Evolutionary conservation across 1,284 basidiomycete genomes (phyloP), one percentile per base, ranked within the genome.

Genomic region (Ceratobasidium papillatum): DNA sequence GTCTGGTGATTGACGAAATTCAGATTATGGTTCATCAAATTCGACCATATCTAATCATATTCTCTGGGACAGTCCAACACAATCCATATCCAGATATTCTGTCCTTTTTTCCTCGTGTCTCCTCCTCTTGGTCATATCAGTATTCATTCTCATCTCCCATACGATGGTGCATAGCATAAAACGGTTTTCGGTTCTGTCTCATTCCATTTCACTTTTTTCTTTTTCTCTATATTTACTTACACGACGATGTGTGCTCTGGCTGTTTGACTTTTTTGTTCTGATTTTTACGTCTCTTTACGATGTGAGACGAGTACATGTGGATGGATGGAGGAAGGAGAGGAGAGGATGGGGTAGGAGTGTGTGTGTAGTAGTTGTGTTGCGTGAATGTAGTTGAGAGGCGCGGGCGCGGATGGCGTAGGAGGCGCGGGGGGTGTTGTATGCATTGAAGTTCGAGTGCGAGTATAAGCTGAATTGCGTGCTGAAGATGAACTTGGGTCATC

Each of bases 191-290:
- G 34, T n/a, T n/a, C n/a, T n/a, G n/a, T n/a, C n/a, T n/a, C n/a
- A n/a, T n/a, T n/a, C n/a, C n/a, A n/a, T 61, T 34, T n/a, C 3
- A n/a, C 19, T 61, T 32, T 61, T 61, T 19, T 7, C 30, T 58
- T 17, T 34, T 52, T 41, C 43, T 27, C 32, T 43, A 45, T 63
- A 63, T 63, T 63, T 63, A 47, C 61, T 63, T 63, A 32, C 61
- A 63, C 25, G 43, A 63, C 7, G n/a, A n/a, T n/a, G n/a, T n/a
- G n/a, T 63, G 17, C 30, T 5, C 54, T 58, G 54, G 32, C 54
- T 58, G 7, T 36, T 11, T 12, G n/a, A 12, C 12, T 3, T 36
- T 34, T 58, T 34, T 36, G 30, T 17, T 32, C 32, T 58, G 30
- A 8, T 36, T 58, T 58, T 58, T 17, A 47, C 45, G 45, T 36